Base-by-base conservation (phyloP, 1,284 basidiomycete genomes). In the Ustilago loliicola region DNA sequence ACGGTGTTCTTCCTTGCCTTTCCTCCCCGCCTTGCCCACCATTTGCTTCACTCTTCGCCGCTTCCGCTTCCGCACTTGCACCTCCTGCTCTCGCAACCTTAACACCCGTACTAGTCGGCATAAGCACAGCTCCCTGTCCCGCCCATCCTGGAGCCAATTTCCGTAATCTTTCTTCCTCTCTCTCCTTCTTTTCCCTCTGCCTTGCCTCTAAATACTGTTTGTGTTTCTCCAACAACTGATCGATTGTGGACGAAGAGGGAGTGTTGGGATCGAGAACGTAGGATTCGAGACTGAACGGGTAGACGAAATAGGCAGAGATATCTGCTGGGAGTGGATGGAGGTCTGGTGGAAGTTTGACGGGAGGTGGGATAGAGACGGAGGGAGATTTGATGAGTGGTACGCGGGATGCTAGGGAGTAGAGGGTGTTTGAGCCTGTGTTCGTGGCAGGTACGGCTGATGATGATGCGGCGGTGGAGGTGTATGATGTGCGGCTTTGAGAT, bases 281-380 rank as follows among this genome's bases (percentile, higher is more conserved):
- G 17, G 72, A 67, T 45, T 83, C 81, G 58, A 83, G 74, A 48
- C 61, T 66, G 62, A 83, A 83, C 0, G 79, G 76, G 52, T 83
- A 83, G 65, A 83, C 81, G 57, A 82, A 83, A 66, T 83, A 83
- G 6, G 81, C 78, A 1, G 61, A 51, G 21, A 83, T 71, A 45
- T 79, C 77, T 29, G 79, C 65, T 8, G 81, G 81, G 4, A 83
- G 72, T 3, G 81, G 81, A 50, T 83, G 81, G 17, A 83, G 66
- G 27, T 76, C 72, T 6, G 45, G 23, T 1, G 79, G 76, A 10
- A 80, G 61, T 34, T 51, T 52, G 47, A 74, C 48, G 13, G 74
- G 74, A 9, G 45, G 58, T 6, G 80, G 77, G 0, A 79, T 40
- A 11, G 67, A 67, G 47, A 81, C 36, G 2, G 79, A 66, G 45